phyloP scores from a whole-genome alignment of 2,329 filamentous ascomycete species.

The Aspergillus quadricinctus region DNA sequence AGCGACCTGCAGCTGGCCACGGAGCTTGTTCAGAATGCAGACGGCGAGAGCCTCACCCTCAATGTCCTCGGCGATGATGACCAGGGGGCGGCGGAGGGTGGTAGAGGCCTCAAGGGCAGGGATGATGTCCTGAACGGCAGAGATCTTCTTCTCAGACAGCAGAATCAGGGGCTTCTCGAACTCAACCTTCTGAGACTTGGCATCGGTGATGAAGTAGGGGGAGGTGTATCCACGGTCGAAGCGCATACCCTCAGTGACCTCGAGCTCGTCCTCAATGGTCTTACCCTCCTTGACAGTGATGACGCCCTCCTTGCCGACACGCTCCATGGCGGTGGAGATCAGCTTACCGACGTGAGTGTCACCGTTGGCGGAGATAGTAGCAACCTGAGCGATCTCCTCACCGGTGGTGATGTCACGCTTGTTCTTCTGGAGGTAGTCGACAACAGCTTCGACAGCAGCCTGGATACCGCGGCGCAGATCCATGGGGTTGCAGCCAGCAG shows the following conservation, averaged over 20 bases:
- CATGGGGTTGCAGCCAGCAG: conserved; percentile 99
- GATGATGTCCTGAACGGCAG: conserved; percentile 96
- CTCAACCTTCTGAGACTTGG: conserved; percentile 98
- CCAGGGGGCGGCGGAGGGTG: conserved; percentile 86
- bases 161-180: conserved; percentile 99
- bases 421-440: conserved; percentile 90
- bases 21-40: conserved; percentile 99
- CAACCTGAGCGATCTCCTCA: conserved; percentile 94
- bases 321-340: conserved; percentile 98
- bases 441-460: conserved; percentile 89
- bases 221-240: conserved; percentile 99
- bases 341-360: conserved; percentile 92
- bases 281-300: conserved; percentile 99
- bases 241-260: conserved; percentile 99
- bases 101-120: conserved; percentile 96
- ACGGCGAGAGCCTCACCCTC: conserved; percentile 97
- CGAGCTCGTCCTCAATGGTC: conserved; percentile 94
- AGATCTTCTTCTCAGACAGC: conserved; percentile 99
- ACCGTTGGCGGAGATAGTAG: conserved; percentile 96
- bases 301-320: conserved; percentile 99
- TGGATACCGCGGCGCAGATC: conserved; percentile 96
- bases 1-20: conserved; percentile 96
- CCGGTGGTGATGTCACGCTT: conserved; percentile 98
- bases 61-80: conserved; percentile 99
- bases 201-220: conserved; percentile 99